Percentiles rank a stretch among this genome's conserved stretches.
phyloP scores from a whole-genome alignment of 768 basidiomycete genomes.

The Naganishia friedmannii region DNA sequence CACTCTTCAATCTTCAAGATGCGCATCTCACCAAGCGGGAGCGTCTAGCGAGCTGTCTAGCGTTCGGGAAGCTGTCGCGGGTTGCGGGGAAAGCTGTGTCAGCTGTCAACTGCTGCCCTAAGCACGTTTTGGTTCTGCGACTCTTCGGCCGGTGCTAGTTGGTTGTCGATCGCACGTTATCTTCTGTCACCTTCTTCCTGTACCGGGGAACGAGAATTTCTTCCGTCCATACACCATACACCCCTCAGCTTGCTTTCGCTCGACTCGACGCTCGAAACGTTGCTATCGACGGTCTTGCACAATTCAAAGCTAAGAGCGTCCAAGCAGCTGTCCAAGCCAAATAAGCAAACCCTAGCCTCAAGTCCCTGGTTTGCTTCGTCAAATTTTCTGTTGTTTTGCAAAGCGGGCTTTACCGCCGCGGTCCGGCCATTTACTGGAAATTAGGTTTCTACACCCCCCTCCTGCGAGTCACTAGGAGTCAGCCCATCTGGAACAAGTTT shows the following conservation, averaged over 20 bases:
- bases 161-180: neutral
- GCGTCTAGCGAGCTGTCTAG: too few relatives aligned
- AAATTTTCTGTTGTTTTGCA: neutral
- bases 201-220: too few relatives aligned
- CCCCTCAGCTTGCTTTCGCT: neutral
- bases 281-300: neutral
- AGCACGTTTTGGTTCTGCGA: too few relatives aligned
- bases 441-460: too few relatives aligned
- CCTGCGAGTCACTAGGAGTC: neutral
- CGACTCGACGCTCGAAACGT: too few relatives aligned
- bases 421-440: constrained; percentile 18
- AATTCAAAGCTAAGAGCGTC: neutral
- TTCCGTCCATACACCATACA: neutral
- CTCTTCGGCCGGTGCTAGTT: neutral
- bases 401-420: neutral
- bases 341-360: neutral
- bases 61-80: too few relatives aligned
- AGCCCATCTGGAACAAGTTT: neutral
- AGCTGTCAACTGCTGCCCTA: too few relatives aligned
- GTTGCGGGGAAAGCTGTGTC: too few relatives aligned
- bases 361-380: neutral
- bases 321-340: neutral
- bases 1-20: too few relatives aligned
- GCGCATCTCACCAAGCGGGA: too few relatives aligned
- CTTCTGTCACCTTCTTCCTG: neutral